Percentiles rank a stretch among this genome's conserved stretches.
phyloP scores from a whole-genome alignment of 2,329 filamentous ascomycete species.

The Colletotrichum sp. region DNA sequence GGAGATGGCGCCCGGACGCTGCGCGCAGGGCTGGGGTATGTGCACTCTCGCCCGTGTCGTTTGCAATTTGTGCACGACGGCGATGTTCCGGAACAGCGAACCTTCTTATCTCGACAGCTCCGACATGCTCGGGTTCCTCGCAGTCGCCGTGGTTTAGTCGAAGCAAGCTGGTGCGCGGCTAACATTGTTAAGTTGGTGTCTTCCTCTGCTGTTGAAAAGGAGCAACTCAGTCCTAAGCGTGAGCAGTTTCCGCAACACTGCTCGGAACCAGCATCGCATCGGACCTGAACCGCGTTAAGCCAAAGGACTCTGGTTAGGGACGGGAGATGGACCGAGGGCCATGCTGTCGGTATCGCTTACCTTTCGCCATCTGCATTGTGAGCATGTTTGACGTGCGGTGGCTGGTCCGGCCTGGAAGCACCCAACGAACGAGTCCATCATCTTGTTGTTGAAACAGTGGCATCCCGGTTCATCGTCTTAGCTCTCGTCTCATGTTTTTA shows the following conservation, averaged over 20 bases:
- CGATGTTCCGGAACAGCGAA: slow-evolving; percentile 26
- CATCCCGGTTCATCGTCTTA: background rate
- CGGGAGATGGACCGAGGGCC: background rate
- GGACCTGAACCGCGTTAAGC: slow-evolving; percentile 14
- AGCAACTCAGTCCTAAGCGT: slow-evolving; percentile 37
- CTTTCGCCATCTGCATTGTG: slow-evolving; percentile 27
- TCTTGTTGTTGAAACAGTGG: background rate
- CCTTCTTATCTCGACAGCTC: slow-evolving; percentile 31
- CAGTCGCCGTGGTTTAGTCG: slow-evolving; percentile 18
- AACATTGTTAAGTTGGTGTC: background rate
- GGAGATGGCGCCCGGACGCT: background rate
- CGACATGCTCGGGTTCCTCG: slow-evolving; percentile 27
- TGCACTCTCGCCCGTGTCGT: slow-evolving; percentile 22
- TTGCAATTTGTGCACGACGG: slow-evolving; percentile 27
- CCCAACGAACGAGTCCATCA: slow-evolving; percentile 23
- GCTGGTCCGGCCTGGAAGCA: slow-evolving; percentile 20
- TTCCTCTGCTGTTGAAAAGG: slow-evolving; percentile 22
- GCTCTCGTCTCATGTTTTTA: slow-evolving; percentile 2
- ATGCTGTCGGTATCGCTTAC: background rate
- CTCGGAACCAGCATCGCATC: slow-evolving; percentile 34
- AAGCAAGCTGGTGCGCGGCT: slow-evolving; percentile 19
- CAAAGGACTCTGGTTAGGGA: background rate
- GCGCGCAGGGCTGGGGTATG: slow-evolving; percentile 20
- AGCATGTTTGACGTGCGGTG: slow-evolving; percentile 26
- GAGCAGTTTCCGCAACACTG: slow-evolving; percentile 35